phyloP scores from a whole-genome alignment of 805 yeast species.

The Komagataella populi region DNA sequence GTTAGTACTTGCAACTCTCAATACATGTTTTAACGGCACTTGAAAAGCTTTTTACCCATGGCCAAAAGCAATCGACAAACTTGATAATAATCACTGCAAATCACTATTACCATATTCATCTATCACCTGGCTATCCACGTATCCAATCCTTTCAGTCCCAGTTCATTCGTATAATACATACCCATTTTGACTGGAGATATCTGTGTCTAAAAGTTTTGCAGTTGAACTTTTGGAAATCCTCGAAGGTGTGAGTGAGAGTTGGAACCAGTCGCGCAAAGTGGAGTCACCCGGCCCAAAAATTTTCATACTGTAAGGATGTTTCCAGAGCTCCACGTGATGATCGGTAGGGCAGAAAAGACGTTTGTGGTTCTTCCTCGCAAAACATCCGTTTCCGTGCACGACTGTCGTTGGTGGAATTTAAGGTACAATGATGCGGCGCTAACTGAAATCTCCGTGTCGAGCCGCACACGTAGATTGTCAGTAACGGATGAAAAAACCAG shows the following conservation, averaged over 20 bases:
- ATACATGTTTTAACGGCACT: not conserved
- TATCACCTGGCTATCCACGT: not conserved
- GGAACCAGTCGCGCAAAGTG: not conserved
- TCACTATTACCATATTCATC: not conserved
- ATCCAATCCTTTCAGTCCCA: not conserved
- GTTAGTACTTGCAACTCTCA: not conserved
- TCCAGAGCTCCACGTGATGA: not conserved
- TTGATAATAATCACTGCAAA: not conserved
- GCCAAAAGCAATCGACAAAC: no score
- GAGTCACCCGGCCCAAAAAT: not conserved
- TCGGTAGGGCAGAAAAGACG: not conserved
- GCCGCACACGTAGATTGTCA: not conserved
- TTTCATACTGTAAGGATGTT: not conserved
- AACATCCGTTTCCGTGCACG: not conserved
- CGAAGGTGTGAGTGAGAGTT: not conserved
- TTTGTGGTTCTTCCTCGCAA: not conserved
- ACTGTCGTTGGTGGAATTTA: not conserved
- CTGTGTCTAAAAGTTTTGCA: not conserved
- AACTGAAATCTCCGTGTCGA: not conserved
- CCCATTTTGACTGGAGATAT: slow-evolving; percentile 1
- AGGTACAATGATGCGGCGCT: not conserved
- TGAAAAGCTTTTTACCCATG: not conserved
- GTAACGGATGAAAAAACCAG: not conserved
- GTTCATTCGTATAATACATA: not conserved
- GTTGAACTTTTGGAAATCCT: not conserved